A percentile compares a stretch with the other conserved stretches of the same genome.
Evolutionary conservation across 1,139 yeast species (phyloP).

Genomic region (Schizosaccharomyces versatilis): DNA sequence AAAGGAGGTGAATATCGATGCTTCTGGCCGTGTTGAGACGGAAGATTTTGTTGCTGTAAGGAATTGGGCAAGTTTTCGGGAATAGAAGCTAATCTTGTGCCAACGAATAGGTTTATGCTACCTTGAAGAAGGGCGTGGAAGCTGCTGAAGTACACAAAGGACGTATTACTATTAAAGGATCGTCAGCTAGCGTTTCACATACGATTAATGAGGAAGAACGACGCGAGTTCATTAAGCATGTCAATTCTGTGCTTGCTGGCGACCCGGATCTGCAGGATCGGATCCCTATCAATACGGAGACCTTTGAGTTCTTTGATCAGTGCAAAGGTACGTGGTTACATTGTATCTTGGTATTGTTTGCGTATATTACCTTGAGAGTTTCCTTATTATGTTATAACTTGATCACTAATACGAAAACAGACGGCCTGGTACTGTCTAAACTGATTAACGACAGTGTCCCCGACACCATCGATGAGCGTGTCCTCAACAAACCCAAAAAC

Average conservation of each 20-base stretch:
- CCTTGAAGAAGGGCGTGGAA: conserved; percentile 3
- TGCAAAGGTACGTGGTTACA: conserved; percentile 21
- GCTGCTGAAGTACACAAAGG: conserved; percentile 12
- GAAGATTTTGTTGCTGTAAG: conserved; percentile 80
- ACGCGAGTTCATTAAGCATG: conserved; percentile 84
- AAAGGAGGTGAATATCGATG: conserved; percentile 77
- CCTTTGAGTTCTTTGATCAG: conserved; percentile 89
- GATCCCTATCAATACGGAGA: conserved; percentile 80
- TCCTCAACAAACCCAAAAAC: conserved; percentile 66
- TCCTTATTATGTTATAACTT: not conserved
- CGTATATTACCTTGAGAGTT: not conserved
- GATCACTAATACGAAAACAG: conserved; percentile 22
- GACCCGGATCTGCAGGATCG: conserved; percentile 68
- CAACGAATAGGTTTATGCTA: conserved; percentile 3
- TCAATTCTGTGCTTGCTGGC: conserved; percentile 77
- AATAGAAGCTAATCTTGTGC: not conserved
- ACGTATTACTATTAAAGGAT: conserved; percentile 57
- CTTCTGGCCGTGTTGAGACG: conserved; percentile 87
- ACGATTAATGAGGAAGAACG: conserved; percentile 95
- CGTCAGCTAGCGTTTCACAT: conserved; percentile 83
- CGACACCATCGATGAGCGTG: conserved; percentile 94
- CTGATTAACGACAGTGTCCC: conserved; percentile 94
- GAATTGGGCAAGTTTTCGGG: not conserved
- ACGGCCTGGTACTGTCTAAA: conserved; percentile 78
- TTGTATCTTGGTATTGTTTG: conserved; percentile 13